Percentiles rank a stretch among this genome's conserved stretches.
Conservation (phyloP, 2,329 filamentous ascomycete genomes). For the Colletotrichum simmondsii region DNA sequence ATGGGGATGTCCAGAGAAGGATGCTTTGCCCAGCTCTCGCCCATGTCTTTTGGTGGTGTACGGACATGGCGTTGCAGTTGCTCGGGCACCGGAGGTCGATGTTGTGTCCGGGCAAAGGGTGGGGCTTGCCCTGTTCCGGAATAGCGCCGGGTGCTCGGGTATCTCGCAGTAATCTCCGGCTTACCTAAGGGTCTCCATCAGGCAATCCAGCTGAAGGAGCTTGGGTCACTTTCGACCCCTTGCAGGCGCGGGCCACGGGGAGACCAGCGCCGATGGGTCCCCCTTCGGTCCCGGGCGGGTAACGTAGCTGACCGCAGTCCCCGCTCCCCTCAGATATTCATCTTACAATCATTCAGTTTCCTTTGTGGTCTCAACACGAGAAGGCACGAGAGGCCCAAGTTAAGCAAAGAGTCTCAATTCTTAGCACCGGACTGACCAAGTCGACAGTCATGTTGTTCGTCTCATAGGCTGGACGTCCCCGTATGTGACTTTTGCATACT, state of each 20-base stretch:
- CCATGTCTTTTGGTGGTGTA: not conserved
- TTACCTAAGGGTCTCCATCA: not conserved
- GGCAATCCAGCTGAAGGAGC: not conserved
- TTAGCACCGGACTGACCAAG: constrained; percentile 16
- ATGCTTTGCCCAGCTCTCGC: not conserved
- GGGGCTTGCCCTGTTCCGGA: not conserved
- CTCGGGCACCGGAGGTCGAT: constrained; percentile 26
- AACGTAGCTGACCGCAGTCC: not conserved
- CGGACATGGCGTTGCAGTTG: constrained; percentile 10
- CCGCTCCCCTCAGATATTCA: constrained; percentile 4
- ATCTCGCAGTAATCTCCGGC: not conserved
- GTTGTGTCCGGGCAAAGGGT: constrained; percentile 9
- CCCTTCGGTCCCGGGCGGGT: constrained; percentile 31
- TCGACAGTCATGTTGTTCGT: constrained; percentile 11
- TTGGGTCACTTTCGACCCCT: not conserved
- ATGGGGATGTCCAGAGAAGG: constrained; percentile 33
- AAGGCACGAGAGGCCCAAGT: constrained; percentile 12
- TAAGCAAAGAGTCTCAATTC: constrained; percentile 26
- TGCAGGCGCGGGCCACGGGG: not conserved
- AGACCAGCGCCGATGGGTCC: not conserved
- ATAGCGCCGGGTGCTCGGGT: constrained; percentile 23
- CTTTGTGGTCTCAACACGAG: not conserved
- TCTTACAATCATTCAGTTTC: constrained; percentile 10
- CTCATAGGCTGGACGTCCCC: not conserved
- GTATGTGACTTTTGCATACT: not conserved